Evolutionary conservation across 805 yeast species (phyloP), one percentile per base, ranked within the genome.

Genomic region (Candida germanica): DNA sequence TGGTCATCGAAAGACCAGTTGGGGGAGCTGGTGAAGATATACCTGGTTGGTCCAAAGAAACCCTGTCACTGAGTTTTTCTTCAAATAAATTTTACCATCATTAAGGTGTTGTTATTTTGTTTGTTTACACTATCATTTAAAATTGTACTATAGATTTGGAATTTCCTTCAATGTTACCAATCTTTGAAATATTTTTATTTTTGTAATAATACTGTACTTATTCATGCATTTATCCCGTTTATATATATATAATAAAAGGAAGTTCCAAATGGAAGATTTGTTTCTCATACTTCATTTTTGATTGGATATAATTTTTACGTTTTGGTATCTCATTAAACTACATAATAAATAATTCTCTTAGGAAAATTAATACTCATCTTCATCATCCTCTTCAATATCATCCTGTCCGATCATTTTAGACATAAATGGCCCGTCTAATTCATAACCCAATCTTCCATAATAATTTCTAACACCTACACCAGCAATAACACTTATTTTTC

Each of bases 391-490:
- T 28, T 17, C 32, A 11, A 32, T 31, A 17, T 39, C 47, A 35
- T 39, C 46, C 13, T 36, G 32, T 8, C 47, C 48, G 35, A 49
- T 44, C 44, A 36, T 42, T 26, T 65, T 93, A n/a, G 98, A 89
- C 98, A 93, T 93, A 62, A 74, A 93, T 11, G 98, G 98, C 2
- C 98, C 98, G 53, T 93, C 98, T 43, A 93, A 69, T 46, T 73
- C 76, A 61, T 93, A 93, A 3, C 98, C 98, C 43, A 93, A 70
- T 52, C 87, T 83, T 12, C 87, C 91, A 53, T 93, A 93, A 64
- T 93, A 93, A 58, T 91, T 93, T 57, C 98, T 76, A 25, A 93
- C 98, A 47, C 98, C 98, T 26, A 93, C 97, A 48, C 98, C 98
- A 22, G 94, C 82, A 49, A 93, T 93, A 36, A 93, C 98, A 57